Percentiles rank a stretch among this genome's conserved stretches.
Conservation (phyloP, 2,329 filamentous ascomycete species). For the Arthrobotrys iridis region DNA sequence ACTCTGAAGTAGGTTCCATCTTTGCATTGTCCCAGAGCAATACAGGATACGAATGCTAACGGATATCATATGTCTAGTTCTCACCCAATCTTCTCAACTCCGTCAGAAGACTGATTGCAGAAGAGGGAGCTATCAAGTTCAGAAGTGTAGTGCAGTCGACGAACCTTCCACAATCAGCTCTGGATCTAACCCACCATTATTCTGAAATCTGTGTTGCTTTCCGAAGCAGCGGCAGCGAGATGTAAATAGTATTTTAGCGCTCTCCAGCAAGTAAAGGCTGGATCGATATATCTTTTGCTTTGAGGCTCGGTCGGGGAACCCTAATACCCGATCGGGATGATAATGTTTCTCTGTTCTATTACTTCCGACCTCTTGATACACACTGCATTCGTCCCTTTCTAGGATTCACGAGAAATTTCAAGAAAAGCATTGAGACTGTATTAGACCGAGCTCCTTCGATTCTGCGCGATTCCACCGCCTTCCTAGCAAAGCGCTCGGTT, state of each 20-base stretch:
- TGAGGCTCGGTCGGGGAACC: background rate
- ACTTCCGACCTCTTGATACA: background rate
- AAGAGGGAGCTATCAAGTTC: constrained; percentile 96
- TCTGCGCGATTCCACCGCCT: constrained; percentile 50
- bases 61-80: constrained; percentile 68
- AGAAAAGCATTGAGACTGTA: constrained; percentile 1
- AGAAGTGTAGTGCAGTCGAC: constrained; percentile 97
- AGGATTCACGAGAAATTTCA: background rate
- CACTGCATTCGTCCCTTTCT: background rate
- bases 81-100: constrained; percentile 88
- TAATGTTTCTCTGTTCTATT: constrained; percentile 7
- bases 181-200: constrained; percentile 96
- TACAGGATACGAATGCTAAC: constrained; percentile 54
- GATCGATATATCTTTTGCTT: constrained; percentile 1
- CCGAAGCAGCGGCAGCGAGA: constrained; percentile 87
- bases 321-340: background rate
- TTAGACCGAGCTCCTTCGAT: constrained; percentile 30
- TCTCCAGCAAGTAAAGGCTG: constrained; percentile 6
- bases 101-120: constrained; percentile 92
- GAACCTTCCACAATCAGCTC: constrained; percentile 87
- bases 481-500: constrained; percentile 35
- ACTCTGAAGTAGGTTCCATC: constrained; percentile 76
- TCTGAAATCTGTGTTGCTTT: constrained; percentile 94
- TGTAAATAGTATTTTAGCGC: constrained; percentile 43
- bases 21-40: background rate